phyloP scores from a whole-genome alignment of 176 grass and related monocot species.

The Thalia dealbata region DNA sequence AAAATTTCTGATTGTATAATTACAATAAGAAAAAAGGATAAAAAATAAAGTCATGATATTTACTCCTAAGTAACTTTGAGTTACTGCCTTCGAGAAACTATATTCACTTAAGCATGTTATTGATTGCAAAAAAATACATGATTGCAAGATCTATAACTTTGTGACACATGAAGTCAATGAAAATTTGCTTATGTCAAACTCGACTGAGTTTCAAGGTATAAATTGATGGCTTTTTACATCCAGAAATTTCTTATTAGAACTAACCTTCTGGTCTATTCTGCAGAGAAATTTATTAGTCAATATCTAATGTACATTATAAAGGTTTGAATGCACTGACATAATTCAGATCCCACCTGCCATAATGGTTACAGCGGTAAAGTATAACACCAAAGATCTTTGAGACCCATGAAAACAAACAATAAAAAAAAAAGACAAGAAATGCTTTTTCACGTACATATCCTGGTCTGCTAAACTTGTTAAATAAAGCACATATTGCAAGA shows the following conservation, averaged over 20 bases:
- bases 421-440: neutral
- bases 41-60: neutral
- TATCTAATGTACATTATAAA: too few relatives aligned
- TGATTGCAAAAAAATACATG: neutral
- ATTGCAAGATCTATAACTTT: neutral
- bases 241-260: neutral
- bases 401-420: neutral
- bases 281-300: neutral
- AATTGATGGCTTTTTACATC: neutral
- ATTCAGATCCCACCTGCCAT: too few relatives aligned
- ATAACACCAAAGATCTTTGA: too few relatives aligned
- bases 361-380: too few relatives aligned
- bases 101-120: neutral
- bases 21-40: neutral
- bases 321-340: too few relatives aligned
- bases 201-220: neutral
- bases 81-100: neutral
- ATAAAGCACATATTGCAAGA: neutral
- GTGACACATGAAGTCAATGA: neutral
- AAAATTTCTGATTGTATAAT: slow-evolving; percentile 2
- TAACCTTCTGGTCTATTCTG: neutral
- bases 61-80: neutral
- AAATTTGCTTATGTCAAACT: neutral
- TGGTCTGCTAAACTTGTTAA: neutral
- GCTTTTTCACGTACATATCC: too few relatives aligned